phyloP scores from a whole-genome alignment of 2,329 filamentous ascomycete species.

The Raffaelea albimanens region DNA sequence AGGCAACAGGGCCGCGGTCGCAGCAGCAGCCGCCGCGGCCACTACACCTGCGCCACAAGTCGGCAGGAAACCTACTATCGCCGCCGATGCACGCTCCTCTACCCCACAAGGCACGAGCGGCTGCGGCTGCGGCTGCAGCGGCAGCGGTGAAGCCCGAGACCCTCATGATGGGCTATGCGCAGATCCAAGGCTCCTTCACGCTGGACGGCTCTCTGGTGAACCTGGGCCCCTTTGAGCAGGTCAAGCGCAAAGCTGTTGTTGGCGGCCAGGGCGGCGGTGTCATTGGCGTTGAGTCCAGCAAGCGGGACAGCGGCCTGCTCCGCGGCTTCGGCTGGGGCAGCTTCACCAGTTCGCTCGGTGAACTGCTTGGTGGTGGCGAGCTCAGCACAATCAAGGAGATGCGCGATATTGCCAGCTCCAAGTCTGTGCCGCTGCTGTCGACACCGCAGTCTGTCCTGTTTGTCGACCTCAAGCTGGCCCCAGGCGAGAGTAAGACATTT shows the following conservation, averaged over 20 bases:
- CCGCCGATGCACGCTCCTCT: not conserved
- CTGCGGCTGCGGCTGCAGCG: slow-evolving; percentile 2
- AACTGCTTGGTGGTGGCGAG: slow-evolving; percentile 76
- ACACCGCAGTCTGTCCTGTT: slow-evolving; percentile 95
- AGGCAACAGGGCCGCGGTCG: not conserved
- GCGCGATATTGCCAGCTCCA: slow-evolving; percentile 76
- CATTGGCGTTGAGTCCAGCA: slow-evolving; percentile 65
- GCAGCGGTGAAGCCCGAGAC: slow-evolving; percentile 50
- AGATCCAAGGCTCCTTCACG: slow-evolving; percentile 84
- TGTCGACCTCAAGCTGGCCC: slow-evolving; percentile 78
- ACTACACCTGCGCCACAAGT: not conserved
- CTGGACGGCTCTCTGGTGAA: slow-evolving; percentile 88
- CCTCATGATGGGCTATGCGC: slow-evolving; percentile 96
- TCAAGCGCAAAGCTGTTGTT: slow-evolving; percentile 87
- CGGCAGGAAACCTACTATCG: not conserved
- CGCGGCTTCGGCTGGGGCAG: slow-evolving; percentile 63
- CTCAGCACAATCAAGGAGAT: slow-evolving; percentile 93
- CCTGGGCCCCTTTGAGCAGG: slow-evolving; percentile 82
- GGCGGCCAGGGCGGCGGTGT: slow-evolving; percentile 82
- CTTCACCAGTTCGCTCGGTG: slow-evolving; percentile 78
- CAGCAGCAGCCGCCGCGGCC: slow-evolving; percentile 2
- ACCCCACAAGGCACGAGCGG: slow-evolving; percentile 27
- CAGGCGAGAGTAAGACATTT: slow-evolving; percentile 81
- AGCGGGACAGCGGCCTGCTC: slow-evolving; percentile 70
- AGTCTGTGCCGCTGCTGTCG: slow-evolving; percentile 81